phyloP scores from a whole-genome alignment of 73 alveolate species.

The Durusdinium trenchii region DNA sequence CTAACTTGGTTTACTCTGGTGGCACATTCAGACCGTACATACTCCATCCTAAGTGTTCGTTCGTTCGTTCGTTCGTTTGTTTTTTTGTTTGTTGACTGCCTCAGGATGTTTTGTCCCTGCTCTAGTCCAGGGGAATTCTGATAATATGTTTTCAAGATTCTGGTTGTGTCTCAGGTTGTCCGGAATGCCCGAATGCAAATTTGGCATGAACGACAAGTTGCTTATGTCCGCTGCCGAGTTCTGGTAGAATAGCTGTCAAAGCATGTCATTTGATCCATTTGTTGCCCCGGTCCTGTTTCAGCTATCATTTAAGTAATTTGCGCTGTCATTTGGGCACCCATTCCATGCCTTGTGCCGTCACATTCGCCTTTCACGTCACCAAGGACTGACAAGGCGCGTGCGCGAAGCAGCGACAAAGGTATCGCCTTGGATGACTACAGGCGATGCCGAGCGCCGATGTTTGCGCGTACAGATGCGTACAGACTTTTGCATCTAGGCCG shows the following conservation, averaged over 20 bases:
- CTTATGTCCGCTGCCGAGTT: conserved; percentile 96
- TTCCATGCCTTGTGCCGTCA: too few species aligned
- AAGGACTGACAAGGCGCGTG: conserved; percentile 71
- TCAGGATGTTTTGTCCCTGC: too few species aligned
- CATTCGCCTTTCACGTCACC: too few species aligned
- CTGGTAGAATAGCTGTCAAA: not conserved
- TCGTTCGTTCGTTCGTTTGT: not conserved
- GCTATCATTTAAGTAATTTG: too few species aligned
- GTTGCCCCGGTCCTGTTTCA: not conserved
- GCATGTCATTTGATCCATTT: not conserved
- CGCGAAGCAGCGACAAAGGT: conserved; percentile 96
- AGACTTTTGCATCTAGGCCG: too few species aligned
- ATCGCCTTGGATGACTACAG: conserved; percentile 98
- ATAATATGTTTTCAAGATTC: not conserved
- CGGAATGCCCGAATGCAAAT: conserved; percentile 99
- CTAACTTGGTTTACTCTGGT: too few species aligned
- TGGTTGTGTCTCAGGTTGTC: conserved; percentile 95
- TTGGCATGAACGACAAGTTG: conserved; percentile 99
- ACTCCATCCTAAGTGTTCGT: too few species aligned
- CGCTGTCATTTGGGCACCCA: too few species aligned
- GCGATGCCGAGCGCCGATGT: not conserved
- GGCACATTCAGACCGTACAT: too few species aligned
- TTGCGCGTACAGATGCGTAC: too few species aligned
- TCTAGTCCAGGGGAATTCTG: not conserved
- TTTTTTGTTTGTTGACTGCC: not conserved